These are phyloP conservation scores for Mycothermus thermophilus DNA, from an alignment of 495 filamentous ascomycete species.

Conservation along the genomic window DNA sequence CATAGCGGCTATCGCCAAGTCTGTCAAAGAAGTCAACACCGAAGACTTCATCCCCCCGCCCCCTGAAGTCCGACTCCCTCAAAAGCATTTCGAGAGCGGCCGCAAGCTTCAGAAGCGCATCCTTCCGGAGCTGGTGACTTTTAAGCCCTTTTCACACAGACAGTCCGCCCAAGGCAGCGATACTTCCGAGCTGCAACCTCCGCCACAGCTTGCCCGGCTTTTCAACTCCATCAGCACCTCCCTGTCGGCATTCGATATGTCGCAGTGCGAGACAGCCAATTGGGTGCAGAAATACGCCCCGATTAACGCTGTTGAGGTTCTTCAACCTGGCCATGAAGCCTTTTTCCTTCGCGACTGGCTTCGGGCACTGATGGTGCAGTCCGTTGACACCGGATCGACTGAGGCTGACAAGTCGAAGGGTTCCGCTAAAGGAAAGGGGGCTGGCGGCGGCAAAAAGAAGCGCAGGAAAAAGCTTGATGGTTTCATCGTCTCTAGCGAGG, in stretches of 20 bases:
- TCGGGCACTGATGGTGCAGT: constrained; percentile 53
- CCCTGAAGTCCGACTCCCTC: constrained; percentile 31
- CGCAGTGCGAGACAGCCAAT: constrained; percentile 52
- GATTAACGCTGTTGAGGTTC: constrained; percentile 48
- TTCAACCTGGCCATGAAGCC: constrained; percentile 62
- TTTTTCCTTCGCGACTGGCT: constrained; percentile 73
- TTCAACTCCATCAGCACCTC: constrained; percentile 44
- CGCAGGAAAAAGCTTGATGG: constrained; percentile 63
- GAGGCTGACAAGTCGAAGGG: constrained; percentile 34
- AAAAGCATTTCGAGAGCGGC: constrained; percentile 36
- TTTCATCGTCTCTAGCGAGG: constrained; percentile 76
- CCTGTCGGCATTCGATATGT: constrained; percentile 68
- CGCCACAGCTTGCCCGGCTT: constrained; percentile 47
- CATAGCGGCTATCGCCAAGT: constrained; percentile 12
- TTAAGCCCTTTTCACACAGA: constrained; percentile 6
- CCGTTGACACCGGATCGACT: constrained; percentile 50
- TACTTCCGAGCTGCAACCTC: constrained; percentile 18
- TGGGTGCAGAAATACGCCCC: constrained; percentile 91
- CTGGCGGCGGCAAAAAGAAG: constrained; percentile 46
- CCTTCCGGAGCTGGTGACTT: constrained; percentile 18
- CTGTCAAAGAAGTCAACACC: constrained; percentile 19
- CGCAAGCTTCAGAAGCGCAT: constrained; percentile 31
- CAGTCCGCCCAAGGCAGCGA: constrained; percentile 2
- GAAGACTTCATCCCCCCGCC: constrained; percentile 27
- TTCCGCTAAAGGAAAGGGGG: constrained; percentile 23